These are phyloP conservation scores for Sicyos edulis DNA, from an alignment of 306 rosid genomes.

Conservation along the genomic window DNA sequence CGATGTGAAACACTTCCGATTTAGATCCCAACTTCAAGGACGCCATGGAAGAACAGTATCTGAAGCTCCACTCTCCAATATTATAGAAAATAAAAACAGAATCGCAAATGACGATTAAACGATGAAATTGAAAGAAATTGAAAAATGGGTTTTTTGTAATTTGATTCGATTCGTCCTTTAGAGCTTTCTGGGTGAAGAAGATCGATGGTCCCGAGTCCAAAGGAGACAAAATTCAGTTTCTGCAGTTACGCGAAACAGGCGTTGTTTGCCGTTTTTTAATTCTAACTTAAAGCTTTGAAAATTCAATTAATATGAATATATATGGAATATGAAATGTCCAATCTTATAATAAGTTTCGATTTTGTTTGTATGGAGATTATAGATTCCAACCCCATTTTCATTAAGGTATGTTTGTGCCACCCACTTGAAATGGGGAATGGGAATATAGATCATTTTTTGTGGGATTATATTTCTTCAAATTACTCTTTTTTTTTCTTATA, in stretches of 20 bases:
- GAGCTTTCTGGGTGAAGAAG: constrained; percentile 23
- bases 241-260: constrained; percentile 31
- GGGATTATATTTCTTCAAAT: no score
- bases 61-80: constrained; percentile 15
- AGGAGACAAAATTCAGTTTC: constrained; percentile 61
- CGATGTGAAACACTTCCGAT: constrained; percentile 57
- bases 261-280: neutral
- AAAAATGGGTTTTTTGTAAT: constrained; percentile 7
- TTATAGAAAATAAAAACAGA: neutral
- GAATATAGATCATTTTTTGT: no score
- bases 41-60: constrained; percentile 38
- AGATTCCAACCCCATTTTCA: constrained; percentile 1
- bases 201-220: constrained; percentile 52
- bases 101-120: constrained; percentile 17
- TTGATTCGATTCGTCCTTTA: constrained; percentile 14
- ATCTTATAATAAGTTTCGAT: neutral
- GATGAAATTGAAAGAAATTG: constrained; percentile 22
- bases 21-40: constrained; percentile 76
- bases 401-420: no score
- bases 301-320: neutral
- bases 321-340: neutral
- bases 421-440: no score
- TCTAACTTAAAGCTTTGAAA: neutral
- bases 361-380: neutral
- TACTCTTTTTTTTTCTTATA: no score